Conservation (phyloP, 2,329 filamentous ascomycete species). For the Fusarium nematophilum region DNA sequence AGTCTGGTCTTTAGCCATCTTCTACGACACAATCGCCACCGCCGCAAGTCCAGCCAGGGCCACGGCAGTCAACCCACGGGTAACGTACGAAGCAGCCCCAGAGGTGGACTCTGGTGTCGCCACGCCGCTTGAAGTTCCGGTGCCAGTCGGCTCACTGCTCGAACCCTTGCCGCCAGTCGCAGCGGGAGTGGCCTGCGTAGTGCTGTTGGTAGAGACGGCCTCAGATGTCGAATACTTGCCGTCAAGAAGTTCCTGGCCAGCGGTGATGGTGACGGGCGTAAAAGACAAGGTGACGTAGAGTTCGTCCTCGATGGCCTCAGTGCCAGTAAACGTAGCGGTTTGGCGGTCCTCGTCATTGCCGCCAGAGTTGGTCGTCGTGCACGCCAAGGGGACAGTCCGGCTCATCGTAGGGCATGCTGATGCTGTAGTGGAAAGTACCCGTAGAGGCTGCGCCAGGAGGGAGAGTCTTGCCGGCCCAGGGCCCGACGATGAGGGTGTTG, state of each 20-base stretch:
- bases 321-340: background rate
- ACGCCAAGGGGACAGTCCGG: background rate
- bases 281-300: background rate
- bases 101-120: too few relatives aligned
- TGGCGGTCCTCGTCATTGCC: conserved; percentile 11
- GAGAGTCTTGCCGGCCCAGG: conserved; percentile 26
- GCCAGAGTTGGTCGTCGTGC: conserved; percentile 11
- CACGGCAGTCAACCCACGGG: too few relatives aligned
- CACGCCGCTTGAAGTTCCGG: too few relatives aligned
- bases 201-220: too few relatives aligned
- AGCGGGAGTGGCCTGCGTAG: too few relatives aligned
- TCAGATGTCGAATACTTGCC: too few relatives aligned
- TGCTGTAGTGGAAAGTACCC: conserved; percentile 6
- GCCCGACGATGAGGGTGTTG: conserved; percentile 9
- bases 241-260: conserved; percentile 15
- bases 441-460: conserved; percentile 8
- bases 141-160: too few relatives aligned
- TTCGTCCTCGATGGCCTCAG: background rate
- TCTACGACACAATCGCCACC: too few relatives aligned
- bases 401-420: background rate
- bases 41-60: too few relatives aligned
- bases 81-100: too few relatives aligned
- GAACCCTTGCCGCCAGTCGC: too few relatives aligned
- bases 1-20: too few relatives aligned
- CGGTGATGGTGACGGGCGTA: conserved; percentile 10